Evolutionary conservation across 495 filamentous ascomycete genomes (phyloP).

Genomic region (Cryomyces minteri): DNA sequence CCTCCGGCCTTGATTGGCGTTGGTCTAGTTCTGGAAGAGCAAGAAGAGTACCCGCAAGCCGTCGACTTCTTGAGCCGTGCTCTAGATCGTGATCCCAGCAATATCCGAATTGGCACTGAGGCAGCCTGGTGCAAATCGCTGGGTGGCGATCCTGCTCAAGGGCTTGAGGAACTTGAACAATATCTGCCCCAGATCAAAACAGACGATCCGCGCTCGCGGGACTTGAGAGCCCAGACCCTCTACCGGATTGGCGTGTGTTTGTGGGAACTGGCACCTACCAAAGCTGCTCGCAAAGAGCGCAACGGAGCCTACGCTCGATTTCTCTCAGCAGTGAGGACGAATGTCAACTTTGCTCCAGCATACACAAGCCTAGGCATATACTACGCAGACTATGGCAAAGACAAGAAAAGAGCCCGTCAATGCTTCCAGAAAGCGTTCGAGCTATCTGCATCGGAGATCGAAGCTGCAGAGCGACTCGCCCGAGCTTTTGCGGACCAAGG

Average conservation of each 20-base stretch:
- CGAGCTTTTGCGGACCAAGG: slow-evolving; percentile 67
- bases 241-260: slow-evolving; percentile 80
- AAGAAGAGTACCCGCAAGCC: slow-evolving; percentile 67
- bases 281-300: slow-evolving; percentile 52
- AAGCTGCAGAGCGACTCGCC: slow-evolving; percentile 76
- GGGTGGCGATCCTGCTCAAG: slow-evolving; percentile 49
- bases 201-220: slow-evolving; percentile 36
- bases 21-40: slow-evolving; percentile 79
- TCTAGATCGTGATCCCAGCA: slow-evolving; percentile 44
- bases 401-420: slow-evolving; percentile 62
- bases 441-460: slow-evolving; percentile 68
- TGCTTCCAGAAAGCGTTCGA: slow-evolving; percentile 98
- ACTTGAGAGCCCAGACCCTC: slow-evolving; percentile 63
- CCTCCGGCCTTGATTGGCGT: slow-evolving; percentile 74
- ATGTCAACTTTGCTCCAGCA: slow-evolving; percentile 78
- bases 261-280: slow-evolving; percentile 64
- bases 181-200: slow-evolving; percentile 42
- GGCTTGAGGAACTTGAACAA: slow-evolving; percentile 45
- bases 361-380: slow-evolving; percentile 93
- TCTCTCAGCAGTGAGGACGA: slow-evolving; percentile 64
- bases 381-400: slow-evolving; percentile 78
- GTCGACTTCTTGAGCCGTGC: slow-evolving; percentile 62
- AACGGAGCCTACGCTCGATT: slow-evolving; percentile 67
- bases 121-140: slow-evolving; percentile 79
- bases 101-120: slow-evolving; percentile 63